A percentile compares a stretch with the other conserved stretches of the same genome.
phyloP scores from a whole-genome alignment of 2,329 filamentous ascomycete genomes.

The Zalaria sp. region DNA sequence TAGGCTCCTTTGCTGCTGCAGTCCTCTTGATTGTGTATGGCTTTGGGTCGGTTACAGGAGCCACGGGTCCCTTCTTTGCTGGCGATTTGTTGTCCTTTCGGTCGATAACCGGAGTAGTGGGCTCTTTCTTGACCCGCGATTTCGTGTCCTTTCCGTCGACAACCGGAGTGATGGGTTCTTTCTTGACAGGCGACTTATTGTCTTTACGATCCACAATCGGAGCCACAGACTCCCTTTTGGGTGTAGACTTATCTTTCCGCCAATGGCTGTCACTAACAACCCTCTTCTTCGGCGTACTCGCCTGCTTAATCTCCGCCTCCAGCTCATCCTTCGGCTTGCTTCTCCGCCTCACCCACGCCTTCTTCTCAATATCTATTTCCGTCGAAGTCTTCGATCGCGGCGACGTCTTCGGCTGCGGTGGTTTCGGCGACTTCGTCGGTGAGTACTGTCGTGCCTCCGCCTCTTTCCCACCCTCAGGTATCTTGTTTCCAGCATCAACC shows the following conservation, averaged over 20 bases:
- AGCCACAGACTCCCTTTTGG: conserved; percentile 10
- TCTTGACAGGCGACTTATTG: neutral
- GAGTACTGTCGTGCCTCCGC: neutral
- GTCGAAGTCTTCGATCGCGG: neutral
- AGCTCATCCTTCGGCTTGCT: conserved; percentile 23
- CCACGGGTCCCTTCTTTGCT: neutral
- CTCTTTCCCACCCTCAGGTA: conserved; percentile 2
- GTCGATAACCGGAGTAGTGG: neutral
- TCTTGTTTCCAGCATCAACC: conserved; percentile 34
- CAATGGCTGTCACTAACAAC: conserved; percentile 91
- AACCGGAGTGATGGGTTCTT: neutral
- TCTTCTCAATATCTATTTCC: conserved; percentile 15
- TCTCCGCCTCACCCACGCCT: conserved; percentile 21
- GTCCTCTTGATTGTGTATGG: conserved; percentile 5
- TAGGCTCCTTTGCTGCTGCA: neutral
- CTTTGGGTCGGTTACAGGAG: neutral
- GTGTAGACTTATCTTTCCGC: conserved; percentile 23
- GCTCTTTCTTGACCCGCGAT: neutral
- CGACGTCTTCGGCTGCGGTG: neutral
- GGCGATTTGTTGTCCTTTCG: neutral
- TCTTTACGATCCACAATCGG: conserved; percentile 4
- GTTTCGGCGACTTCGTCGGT: neutral
- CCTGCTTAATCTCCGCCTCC: conserved; percentile 31
- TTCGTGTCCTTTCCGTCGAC: neutral
- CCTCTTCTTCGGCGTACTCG: conserved; percentile 68